Conservation (phyloP, 208 protist species). For the Crithidia expoeki region DNA sequence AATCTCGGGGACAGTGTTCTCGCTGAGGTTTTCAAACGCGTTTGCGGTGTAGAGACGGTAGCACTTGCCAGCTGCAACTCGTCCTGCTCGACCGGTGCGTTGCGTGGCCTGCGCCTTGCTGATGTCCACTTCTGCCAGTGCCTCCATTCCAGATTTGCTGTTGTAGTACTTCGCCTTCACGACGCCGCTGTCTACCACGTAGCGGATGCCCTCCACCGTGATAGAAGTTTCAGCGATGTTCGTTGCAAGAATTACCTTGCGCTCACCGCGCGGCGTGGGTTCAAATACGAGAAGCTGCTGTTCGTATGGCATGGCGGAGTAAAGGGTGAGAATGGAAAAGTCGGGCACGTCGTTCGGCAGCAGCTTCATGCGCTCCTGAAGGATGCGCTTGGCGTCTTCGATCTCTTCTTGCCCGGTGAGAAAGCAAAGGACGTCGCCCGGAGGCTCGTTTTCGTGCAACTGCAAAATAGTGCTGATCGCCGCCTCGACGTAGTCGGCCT, state of each 20-base stretch:
- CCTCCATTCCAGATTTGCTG: conserved; percentile 97
- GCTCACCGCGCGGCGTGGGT: conserved; percentile 72
- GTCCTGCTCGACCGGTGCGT: conserved; percentile 97
- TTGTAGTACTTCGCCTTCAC: conserved; percentile 98
- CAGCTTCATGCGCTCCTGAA: conserved; percentile 78
- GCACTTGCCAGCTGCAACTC: conserved; percentile 97
- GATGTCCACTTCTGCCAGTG: conserved; percentile 94
- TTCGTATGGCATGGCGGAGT: conserved; percentile 97
- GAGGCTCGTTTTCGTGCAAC: conserved; percentile 96
- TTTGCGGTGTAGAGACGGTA: conserved; percentile 97
- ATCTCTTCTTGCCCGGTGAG: conserved; percentile 97
- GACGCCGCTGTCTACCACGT: conserved; percentile 98
- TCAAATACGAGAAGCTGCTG: conserved; percentile 97
- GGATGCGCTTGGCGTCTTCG: conserved; percentile 85
- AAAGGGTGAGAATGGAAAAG: conserved; percentile 86
- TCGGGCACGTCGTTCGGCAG: conserved; percentile 67
- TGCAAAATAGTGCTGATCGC: conserved; percentile 97
- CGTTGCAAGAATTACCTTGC: conserved; percentile 97
- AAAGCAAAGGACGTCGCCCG: conserved; percentile 99
- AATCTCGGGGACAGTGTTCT: conserved; percentile 98
- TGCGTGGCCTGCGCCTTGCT: conserved; percentile 95
- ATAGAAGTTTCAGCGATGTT: conserved; percentile 99
- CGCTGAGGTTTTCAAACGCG: conserved; percentile 95
- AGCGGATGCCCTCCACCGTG: conserved; percentile 99
- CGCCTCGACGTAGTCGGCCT: conserved; percentile 97